Conservation (phyloP, 495 filamentous ascomycete genomes). For the Talaromyces adpressus region DNA sequence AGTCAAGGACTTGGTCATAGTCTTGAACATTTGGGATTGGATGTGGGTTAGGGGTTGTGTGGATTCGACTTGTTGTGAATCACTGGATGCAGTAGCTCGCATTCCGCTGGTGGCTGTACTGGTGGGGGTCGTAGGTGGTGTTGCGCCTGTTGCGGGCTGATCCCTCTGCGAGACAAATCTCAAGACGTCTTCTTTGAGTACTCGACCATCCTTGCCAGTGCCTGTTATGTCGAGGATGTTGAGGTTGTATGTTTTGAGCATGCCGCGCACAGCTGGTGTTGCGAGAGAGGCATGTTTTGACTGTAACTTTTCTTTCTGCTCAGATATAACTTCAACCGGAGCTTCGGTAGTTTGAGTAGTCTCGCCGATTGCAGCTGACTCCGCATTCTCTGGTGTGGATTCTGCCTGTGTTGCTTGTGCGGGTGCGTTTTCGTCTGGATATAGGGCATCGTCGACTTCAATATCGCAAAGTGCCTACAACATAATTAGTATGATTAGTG, state of each 20-base stretch:
- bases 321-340: neutral
- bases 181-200: slow-evolving; percentile 91
- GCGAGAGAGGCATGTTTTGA: slow-evolving; percentile 65
- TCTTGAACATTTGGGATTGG: slow-evolving; percentile 93
- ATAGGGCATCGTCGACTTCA: slow-evolving; percentile 52
- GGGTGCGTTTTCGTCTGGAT: slow-evolving; percentile 39
- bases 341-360: neutral
- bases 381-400: slow-evolving; percentile 9
- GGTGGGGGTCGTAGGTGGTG: slow-evolving; percentile 8
- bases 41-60: slow-evolving; percentile 61
- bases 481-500: slow-evolving; percentile 1
- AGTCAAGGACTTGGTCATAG: slow-evolving; percentile 86
- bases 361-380: slow-evolving; percentile 16
- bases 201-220: slow-evolving; percentile 86
- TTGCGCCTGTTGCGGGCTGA: slow-evolving; percentile 2
- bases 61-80: slow-evolving; percentile 55
- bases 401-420: slow-evolving; percentile 17
- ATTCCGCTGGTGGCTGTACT: neutral
- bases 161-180: slow-evolving; percentile 46
- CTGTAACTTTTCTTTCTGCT: slow-evolving; percentile 11
- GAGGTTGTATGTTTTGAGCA: slow-evolving; percentile 69
- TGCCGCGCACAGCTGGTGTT: slow-evolving; percentile 86
- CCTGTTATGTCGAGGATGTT: slow-evolving; percentile 71
- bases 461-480: slow-evolving; percentile 45
- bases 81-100: slow-evolving; percentile 14